These are phyloP conservation scores for Monascus ruber DNA, from an alignment of 2,329 filamentous ascomycete genomes.

Conservation along the genomic window DNA sequence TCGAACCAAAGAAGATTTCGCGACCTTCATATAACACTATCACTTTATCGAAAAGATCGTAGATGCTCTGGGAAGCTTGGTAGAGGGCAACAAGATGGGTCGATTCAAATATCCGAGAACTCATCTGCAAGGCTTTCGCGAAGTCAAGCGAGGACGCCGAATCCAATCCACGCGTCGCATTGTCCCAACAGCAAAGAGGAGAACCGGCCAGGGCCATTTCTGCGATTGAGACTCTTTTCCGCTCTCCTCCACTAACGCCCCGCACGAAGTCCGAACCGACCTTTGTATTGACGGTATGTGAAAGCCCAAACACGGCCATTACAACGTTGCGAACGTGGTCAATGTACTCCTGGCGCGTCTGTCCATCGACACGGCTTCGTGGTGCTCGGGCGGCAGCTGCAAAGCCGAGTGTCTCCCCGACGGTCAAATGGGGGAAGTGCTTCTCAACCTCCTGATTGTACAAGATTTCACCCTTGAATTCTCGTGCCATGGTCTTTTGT, in stretches of 20 bases:
- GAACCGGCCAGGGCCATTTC: constrained; percentile 4
- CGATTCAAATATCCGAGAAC: constrained; percentile 39
- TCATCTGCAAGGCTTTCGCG: constrained; percentile 39
- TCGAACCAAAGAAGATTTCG: constrained; percentile 64
- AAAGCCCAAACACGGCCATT: constrained; percentile 31
- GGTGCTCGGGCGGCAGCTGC: constrained; percentile 44
- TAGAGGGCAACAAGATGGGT: constrained; percentile 48
- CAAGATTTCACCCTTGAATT: constrained; percentile 30
- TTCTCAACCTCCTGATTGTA: constrained; percentile 33
- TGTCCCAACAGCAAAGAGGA: constrained; percentile 29
- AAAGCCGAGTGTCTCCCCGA: constrained; percentile 46
- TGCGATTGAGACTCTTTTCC: constrained; percentile 36
- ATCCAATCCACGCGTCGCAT: constrained; percentile 43
- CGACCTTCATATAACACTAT: constrained; percentile 65
- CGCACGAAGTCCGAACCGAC: constrained; percentile 46
- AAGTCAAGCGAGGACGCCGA: constrained; percentile 49
- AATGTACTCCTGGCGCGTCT: constrained; percentile 34
- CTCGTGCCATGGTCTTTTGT: constrained; percentile 61
- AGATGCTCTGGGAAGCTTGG: constrained; percentile 40
- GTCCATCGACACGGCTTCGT: constrained; percentile 26
- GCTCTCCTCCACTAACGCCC: constrained; percentile 50
- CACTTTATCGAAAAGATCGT: constrained; percentile 61
- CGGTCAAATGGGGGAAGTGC: constrained; percentile 47
- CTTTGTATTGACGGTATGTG: constrained; percentile 37
- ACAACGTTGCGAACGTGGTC: constrained; percentile 28